Base-by-base conservation (phyloP, 331 rosid species). In the Quercus tomentella region DNA sequence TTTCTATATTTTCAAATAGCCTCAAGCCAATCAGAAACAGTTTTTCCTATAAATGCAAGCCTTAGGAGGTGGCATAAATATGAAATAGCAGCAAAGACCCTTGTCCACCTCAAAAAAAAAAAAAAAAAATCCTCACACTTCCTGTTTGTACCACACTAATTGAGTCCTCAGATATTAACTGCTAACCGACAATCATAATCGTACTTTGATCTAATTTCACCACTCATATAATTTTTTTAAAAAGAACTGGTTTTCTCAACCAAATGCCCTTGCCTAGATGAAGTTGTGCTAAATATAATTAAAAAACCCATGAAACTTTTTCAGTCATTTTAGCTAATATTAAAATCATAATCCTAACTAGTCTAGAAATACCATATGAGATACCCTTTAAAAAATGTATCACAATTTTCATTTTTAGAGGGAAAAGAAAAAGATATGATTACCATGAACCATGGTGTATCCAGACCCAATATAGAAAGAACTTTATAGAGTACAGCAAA, bases 391-490 rank as follows among this genome's bases (percentile, higher is more conserved):
- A 60, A 12, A 26, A 12, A 5, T 14, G 67, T 11, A 60, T 60
- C 16, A 60, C 35, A 60, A 23, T 60, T 60, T 60, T 15, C 33
- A 60, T 12, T 60, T 12, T 12, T 10, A 60, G 67, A 60, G 31
- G 18, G 31, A 22, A 21, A 60, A 60, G 17, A 33, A 73, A 37
- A 9, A 4, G 35, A 3, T 18, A 43, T 28, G 55, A 14, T 88
- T 89, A 93, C 99, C 98, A 95, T 93, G 76, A 95, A 22, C 90
- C 83, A 91, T 28, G 97, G 90, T 22, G 79, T 86, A 87, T 93
- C 98, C 65, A 93, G 92, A 84, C 80, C 90, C 66, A 91, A 76
- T 4, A 91, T 55, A 14, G 94, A 90, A 35, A 95, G 90, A 57
- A 90, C 23, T 70, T 77, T 88, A 79, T 95, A 95, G 70, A 93